These are phyloP conservation scores for Mortierella sp. DNA, from an alignment of 371 early-diverging fungal species.

Conservation along the genomic window DNA sequence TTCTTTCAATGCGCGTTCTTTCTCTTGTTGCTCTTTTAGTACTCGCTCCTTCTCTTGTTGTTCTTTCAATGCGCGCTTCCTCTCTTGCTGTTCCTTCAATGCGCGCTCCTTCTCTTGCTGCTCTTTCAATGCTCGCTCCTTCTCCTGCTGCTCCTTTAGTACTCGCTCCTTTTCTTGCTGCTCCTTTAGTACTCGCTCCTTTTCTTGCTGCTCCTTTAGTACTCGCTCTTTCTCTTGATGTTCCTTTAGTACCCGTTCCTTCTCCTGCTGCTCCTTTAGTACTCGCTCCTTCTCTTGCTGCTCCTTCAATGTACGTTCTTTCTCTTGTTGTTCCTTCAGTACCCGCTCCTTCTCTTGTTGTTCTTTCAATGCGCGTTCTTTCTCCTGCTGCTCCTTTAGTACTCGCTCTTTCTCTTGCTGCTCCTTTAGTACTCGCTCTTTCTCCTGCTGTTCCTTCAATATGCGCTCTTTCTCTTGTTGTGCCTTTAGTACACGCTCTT, in stretches of 20 bases:
- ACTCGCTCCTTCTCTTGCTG: constrained; percentile 16
- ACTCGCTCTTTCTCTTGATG: constrained; percentile 3
- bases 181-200: neutral
- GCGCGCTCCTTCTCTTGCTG: constrained; percentile 1
- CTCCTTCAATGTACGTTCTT: constrained; percentile 4
- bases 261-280: constrained; percentile 10
- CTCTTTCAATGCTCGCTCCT: neutral
- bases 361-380: neutral
- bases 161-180: constrained; percentile 3
- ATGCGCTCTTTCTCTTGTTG: constrained; percentile 15
- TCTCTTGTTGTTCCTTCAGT: constrained; percentile 15
- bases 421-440: neutral
- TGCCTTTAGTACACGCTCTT: constrained; percentile 1
- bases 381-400: constrained; percentile 12
- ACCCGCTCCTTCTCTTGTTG: constrained; percentile 11
- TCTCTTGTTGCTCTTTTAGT: constrained; percentile 11
- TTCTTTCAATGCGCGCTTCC: neutral
- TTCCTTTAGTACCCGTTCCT: neutral
- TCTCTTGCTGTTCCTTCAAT: constrained; percentile 7
- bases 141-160: constrained; percentile 1
- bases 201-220: constrained; percentile 12
- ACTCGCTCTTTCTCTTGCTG: constrained; percentile 3
- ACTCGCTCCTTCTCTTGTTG: neutral
- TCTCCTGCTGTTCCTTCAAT: constrained; percentile 9
- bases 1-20: constrained; percentile 7